Evolutionary conservation across 2,329 filamentous ascomycete genomes (phyloP).

Genomic region (Aspergillus fischeri): DNA sequence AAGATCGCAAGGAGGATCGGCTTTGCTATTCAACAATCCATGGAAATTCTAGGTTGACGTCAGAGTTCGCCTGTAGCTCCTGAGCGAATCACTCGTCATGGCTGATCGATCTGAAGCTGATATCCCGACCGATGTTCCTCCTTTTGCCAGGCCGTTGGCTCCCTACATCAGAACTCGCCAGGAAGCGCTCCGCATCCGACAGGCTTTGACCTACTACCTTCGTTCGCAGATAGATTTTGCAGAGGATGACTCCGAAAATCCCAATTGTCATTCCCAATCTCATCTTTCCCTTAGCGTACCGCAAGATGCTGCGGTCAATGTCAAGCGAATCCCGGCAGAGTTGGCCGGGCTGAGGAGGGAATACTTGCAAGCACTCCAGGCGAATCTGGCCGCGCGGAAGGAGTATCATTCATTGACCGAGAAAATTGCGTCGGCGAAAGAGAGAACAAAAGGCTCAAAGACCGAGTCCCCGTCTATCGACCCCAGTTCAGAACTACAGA

Average conservation of each 20-base stretch:
- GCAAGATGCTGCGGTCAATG: constrained; percentile 25
- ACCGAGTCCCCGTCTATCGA: constrained; percentile 13
- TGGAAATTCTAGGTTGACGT: background rate
- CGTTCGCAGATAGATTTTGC: constrained; percentile 32
- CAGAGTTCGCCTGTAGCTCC: background rate
- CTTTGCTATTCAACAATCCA: background rate
- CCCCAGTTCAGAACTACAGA: constrained; percentile 26
- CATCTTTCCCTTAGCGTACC: constrained; percentile 36
- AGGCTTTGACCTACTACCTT: constrained; percentile 36
- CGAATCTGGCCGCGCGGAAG: constrained; percentile 38
- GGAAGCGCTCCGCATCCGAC: constrained; percentile 38
- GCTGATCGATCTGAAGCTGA: constrained; percentile 13
- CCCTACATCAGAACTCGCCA: constrained; percentile 39
- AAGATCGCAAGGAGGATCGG: background rate
- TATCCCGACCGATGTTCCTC: constrained; percentile 27
- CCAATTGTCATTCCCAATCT: constrained; percentile 20
- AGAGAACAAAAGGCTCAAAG: constrained; percentile 18
- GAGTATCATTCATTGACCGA: constrained; percentile 34
- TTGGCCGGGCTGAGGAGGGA: constrained; percentile 40
- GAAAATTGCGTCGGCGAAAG: constrained; percentile 26
- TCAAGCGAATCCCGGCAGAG: constrained; percentile 36
- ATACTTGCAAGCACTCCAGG: constrained; percentile 45
- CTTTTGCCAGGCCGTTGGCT: constrained; percentile 31
- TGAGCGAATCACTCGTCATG: constrained; percentile 15
- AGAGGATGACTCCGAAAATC: constrained; percentile 22